Evolutionary conservation across 1,284 basidiomycete species (phyloP).

Genomic region (Phlebopus sp.): DNA sequence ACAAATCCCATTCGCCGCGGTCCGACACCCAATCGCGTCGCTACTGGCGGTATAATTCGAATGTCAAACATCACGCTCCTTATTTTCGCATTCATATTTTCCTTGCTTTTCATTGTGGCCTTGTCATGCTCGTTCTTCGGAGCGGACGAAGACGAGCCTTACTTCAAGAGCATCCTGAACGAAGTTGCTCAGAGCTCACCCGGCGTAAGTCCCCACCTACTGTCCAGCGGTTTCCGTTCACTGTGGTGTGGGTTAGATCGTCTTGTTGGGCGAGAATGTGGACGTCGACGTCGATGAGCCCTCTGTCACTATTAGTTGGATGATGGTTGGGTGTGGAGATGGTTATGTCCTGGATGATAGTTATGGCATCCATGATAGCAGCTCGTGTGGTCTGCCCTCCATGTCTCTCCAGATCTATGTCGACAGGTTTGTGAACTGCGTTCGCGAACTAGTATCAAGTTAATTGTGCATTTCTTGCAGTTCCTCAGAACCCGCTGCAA

Average conservation of each 20-base stretch:
- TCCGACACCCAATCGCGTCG: conserved; percentile 14
- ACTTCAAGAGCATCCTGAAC: conserved; percentile 43
- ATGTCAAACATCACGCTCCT: conserved; percentile 41
- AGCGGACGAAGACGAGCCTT: conserved; percentile 38
- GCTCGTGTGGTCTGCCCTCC: conserved; percentile 47
- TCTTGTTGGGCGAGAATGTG: conserved; percentile 53
- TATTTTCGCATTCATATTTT: conserved; percentile 38
- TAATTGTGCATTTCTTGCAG: not conserved
- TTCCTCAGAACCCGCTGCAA: conserved; percentile 32
- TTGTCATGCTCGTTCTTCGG: conserved; percentile 51
- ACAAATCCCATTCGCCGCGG: conserved; percentile 11
- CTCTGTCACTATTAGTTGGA: conserved; percentile 54
- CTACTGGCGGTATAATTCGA: conserved; percentile 29
- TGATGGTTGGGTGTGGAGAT: conserved; percentile 52
- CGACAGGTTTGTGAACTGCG: conserved; percentile 42
- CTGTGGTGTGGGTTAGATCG: conserved; percentile 36
- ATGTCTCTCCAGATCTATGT: conserved; percentile 45
- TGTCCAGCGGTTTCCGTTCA: not conserved
- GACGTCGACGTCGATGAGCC: conserved; percentile 60
- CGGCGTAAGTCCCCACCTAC: conserved; percentile 38
- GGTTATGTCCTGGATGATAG: conserved; percentile 47
- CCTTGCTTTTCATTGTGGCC: conserved; percentile 47
- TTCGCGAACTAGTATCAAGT: not conserved
- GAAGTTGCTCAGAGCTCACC: conserved; percentile 41
- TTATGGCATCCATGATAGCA: conserved; percentile 48